A percentile compares a stretch with the other conserved stretches of the same genome.
Evolutionary conservation across 1,284 basidiomycete genomes (phyloP).

Genomic region (Cryptococcus sp.): DNA sequence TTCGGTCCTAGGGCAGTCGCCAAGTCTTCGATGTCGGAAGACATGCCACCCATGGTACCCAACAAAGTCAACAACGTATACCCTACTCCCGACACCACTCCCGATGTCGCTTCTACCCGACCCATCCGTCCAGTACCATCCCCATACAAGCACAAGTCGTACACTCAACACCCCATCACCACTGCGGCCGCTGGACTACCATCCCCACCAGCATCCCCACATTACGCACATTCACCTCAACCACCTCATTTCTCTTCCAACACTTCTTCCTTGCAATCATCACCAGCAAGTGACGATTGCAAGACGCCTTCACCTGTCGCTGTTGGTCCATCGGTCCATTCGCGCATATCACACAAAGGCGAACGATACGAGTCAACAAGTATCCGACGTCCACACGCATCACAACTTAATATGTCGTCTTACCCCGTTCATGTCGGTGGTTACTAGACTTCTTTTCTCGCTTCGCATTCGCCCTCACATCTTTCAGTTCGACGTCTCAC

Average conservation of each 20-base stretch:
- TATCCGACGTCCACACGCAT: neutral
- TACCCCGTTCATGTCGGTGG: neutral
- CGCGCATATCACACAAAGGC: conserved; percentile 2
- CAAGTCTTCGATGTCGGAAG: neutral
- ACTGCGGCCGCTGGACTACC: conserved; percentile 17
- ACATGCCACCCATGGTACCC: neutral
- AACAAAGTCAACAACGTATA: conserved; percentile 22
- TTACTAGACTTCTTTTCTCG: neutral
- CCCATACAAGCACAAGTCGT: conserved; percentile 28
- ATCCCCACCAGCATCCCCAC: conserved; percentile 33
- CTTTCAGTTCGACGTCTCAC: too few relatives aligned
- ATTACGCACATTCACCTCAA: conserved; percentile 25
- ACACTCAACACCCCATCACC: conserved; percentile 8
- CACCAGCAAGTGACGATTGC: conserved; percentile 45
- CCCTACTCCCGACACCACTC: conserved; percentile 44
- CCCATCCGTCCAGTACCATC: conserved; percentile 37
- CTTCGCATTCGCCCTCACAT: too few relatives aligned
- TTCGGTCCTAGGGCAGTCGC: conserved; percentile 34
- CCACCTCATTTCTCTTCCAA: conserved; percentile 40
- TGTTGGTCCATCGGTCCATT: conserved; percentile 10
- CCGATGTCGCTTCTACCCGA: conserved; percentile 24
- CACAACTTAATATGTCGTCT: neutral
- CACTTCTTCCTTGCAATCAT: conserved; percentile 38
- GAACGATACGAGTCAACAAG: neutral
- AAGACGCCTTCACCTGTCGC: conserved; percentile 45